Base-by-base conservation (phyloP, 306 rosid genomes). In the Cucumis cinereus region DNA sequence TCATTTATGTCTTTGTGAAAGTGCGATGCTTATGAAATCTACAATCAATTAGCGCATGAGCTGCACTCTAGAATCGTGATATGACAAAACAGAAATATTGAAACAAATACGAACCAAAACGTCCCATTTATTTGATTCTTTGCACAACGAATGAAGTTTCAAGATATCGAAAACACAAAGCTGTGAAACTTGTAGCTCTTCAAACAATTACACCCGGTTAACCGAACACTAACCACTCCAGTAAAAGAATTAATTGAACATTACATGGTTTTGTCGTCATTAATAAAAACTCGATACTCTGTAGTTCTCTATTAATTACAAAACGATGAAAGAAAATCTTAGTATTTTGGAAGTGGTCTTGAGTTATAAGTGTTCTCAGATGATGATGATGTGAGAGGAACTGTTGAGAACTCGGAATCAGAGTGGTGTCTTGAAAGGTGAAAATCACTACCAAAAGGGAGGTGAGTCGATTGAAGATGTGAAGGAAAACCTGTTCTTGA, bases 371-470 rank as follows among this genome's bases (percentile, higher is more conserved):
- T 86, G 87, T 84, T 85, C 77, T 89, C 93, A 14, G 93, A 80
- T 0, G 92, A 80, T 24, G 93, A 81, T 1, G 91, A 81, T 26
- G 96, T 83, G 76, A 93, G 98, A 81, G 98, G 96, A 58, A 93
- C 97, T 0, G 94, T 88, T 13, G 97, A 93, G 84, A 93, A 93
- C 77, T 93, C 98, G 0, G 97, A 87, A 77, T 88, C 92, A 26
- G 82, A 71, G 73, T 85, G 88, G 64, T 85, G 88, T 71, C 86
- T 96, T 10, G 88, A 80, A 47, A 77, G 90, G 15, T 80, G 85
- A 72, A 86, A 81, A 66, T 82, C 84, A 73, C 86, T 84, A 12
- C 53, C 83, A 35, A 79, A 74, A 10, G 81, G 82, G 3, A 52
- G 17, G 36, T 87, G 83, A 73, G 83, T 68, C 41, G 76, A 41